Percentiles rank a stretch among this genome's conserved stretches.
Evolutionary conservation across 225 moss, liverwort and hornwort genomes (phyloP).

Genomic region (Ulota crispa): DNA sequence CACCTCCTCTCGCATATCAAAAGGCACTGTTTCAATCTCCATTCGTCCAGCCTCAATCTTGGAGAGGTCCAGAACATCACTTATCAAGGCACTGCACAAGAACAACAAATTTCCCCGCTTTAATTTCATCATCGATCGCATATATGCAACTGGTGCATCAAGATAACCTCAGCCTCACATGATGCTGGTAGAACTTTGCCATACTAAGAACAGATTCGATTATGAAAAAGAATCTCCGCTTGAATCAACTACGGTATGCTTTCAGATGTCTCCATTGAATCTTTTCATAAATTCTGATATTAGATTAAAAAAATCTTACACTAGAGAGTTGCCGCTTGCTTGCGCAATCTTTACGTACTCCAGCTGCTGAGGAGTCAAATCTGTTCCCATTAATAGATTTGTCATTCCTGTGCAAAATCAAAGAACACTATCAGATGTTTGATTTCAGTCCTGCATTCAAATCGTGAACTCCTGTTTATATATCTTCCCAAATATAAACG

Average conservation of each 20-base stretch:
- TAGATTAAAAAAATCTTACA: constrained; percentile 45
- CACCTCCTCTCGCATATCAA: constrained; percentile 82
- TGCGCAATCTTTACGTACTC: constrained; percentile 96
- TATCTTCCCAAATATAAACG: not conserved
- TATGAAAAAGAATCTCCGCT: not conserved
- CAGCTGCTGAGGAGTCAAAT: constrained; percentile 85
- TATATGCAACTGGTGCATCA: not conserved
- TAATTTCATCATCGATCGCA: not conserved
- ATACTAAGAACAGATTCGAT: not conserved
- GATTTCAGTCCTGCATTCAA: not conserved
- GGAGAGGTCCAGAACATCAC: constrained; percentile 88
- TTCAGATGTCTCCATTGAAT: not conserved
- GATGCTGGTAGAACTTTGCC: not conserved
- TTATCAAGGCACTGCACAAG: constrained; percentile 72
- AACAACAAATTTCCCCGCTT: not conserved
- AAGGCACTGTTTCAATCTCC: constrained; percentile 86
- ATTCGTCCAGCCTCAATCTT: constrained; percentile 95
- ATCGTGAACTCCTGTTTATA: not conserved
- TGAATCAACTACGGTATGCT: not conserved
- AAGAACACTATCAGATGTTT: not conserved
- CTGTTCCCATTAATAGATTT: constrained; percentile 87
- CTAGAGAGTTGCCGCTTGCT: constrained; percentile 86
- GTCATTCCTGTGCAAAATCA: constrained; percentile 67
- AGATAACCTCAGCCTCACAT: not conserved
- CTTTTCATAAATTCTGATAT: not conserved